Conservation (phyloP, 768 basidiomycete genomes). For the Pilatotrama ljubarskyi region DNA sequence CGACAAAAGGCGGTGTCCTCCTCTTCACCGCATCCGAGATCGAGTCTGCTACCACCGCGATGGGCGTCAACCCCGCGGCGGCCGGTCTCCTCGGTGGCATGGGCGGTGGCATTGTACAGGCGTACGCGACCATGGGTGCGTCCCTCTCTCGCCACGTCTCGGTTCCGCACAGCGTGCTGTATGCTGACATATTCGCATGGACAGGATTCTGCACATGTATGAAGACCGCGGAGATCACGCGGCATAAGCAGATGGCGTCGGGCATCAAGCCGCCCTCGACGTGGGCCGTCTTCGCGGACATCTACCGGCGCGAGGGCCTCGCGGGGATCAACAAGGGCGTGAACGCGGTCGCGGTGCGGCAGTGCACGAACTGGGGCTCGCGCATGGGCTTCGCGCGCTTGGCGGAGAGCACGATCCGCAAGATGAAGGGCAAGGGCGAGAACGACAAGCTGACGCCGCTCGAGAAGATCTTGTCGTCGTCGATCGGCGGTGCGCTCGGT, state of each 20-base stretch:
- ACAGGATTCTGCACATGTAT: conserved; percentile 98
- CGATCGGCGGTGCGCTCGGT: conserved; percentile 90
- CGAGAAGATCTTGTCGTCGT: conserved; percentile 89
- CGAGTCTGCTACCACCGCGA: conserved; percentile 60
- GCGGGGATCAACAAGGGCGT: conserved; percentile 99
- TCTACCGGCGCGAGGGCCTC: conserved; percentile 91
- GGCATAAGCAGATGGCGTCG: conserved; percentile 84
- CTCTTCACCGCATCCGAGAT: conserved; percentile 97
- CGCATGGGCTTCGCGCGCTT: conserved; percentile 97
- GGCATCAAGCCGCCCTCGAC: conserved; percentile 90
- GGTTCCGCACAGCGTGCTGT: neutral
- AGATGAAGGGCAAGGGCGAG: conserved; percentile 75
- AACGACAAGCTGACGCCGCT: conserved; percentile 67
- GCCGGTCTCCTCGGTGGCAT: conserved; percentile 95
- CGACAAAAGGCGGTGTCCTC: conserved; percentile 95
- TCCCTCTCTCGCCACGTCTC: conserved; percentile 15
- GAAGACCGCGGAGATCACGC: conserved; percentile 98
- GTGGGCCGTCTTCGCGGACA: conserved; percentile 92
- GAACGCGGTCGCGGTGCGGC: conserved; percentile 89
- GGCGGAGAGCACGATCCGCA: conserved; percentile 79
- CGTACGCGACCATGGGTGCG: conserved; percentile 99
- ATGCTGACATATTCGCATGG: conserved; percentile 6
- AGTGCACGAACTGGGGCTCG: conserved; percentile 93
- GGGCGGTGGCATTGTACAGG: conserved; percentile 96
- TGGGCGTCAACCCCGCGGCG: conserved; percentile 76